phyloP scores from a whole-genome alignment of 164 flowering plant species.

The Stephania cephalantha region DNA sequence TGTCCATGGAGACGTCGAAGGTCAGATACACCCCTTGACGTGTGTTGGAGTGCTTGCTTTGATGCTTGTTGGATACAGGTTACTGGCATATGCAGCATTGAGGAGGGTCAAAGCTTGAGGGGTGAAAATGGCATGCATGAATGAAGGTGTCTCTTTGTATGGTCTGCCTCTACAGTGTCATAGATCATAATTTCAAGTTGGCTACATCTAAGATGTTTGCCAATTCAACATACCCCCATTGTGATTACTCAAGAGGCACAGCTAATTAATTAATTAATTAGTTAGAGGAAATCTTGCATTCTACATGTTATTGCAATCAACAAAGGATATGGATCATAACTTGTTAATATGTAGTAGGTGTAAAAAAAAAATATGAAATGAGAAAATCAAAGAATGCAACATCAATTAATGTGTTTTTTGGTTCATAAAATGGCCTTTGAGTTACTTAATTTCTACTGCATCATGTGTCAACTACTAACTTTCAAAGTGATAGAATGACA shows the following conservation, averaged over 20 bases:
- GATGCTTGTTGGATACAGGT: conserved; percentile 67
- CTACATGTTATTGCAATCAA: not conserved
- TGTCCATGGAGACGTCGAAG: conserved; percentile 43
- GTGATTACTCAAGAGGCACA: not conserved
- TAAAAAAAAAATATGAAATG: not conserved
- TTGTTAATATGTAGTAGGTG: not conserved
- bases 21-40: conserved; percentile 36
- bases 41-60: conserved; percentile 33
- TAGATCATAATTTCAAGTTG: not conserved
- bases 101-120: conserved; percentile 42
- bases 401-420: too few species aligned
- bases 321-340: not conserved
- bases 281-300: not conserved
- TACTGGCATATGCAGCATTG: conserved; percentile 63
- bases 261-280: not conserved
- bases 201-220: not conserved
- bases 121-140: not conserved
- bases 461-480: too few species aligned
- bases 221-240: not conserved
- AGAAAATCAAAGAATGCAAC: not conserved
- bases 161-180: not conserved
- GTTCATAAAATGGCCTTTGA: not conserved
- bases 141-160: not conserved
- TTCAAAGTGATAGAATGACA: too few species aligned
- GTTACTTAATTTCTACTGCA: too few species aligned